These are phyloP conservation scores for Porogramme epimiltina DNA, from an alignment of 1,284 basidiomycete species.

Conservation along the genomic window DNA sequence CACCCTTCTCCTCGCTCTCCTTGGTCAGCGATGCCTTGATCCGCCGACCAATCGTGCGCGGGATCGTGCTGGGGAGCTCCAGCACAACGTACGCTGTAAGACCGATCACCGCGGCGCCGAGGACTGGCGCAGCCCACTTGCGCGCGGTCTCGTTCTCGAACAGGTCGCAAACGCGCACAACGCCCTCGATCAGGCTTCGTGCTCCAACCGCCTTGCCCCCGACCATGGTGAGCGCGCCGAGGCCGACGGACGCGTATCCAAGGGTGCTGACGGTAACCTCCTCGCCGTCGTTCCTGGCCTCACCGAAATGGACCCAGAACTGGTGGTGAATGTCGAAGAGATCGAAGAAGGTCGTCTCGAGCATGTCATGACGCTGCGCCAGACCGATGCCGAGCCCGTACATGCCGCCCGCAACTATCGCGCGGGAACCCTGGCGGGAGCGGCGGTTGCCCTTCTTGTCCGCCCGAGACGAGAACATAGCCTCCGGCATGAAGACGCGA, in stretches of 20 bases:
- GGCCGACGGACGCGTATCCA: conserved; percentile 73
- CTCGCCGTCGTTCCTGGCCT: conserved; percentile 45
- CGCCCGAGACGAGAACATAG: conserved; percentile 83
- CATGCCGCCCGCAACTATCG: conserved; percentile 71
- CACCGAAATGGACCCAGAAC: conserved; percentile 66
- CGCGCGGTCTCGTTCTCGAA: conserved; percentile 82
- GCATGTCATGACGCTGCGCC: conserved; percentile 67
- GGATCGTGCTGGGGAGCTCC: conserved; percentile 90
- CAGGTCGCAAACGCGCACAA: conserved; percentile 76
- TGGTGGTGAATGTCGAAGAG: conserved; percentile 89
- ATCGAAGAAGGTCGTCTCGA: conserved; percentile 78
- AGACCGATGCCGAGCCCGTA: conserved; percentile 79
- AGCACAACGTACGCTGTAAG: conserved; percentile 83
- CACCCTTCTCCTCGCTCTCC: conserved; percentile 39
- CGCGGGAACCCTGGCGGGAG: conserved; percentile 44
- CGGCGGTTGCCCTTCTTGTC: conserved; percentile 50
- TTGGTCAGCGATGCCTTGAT: conserved; percentile 62
- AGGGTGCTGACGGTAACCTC: conserved; percentile 67
- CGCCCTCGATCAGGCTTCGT: conserved; percentile 76
- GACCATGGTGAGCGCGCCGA: conserved; percentile 89
- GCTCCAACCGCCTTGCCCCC: conserved; percentile 81
- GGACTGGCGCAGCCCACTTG: conserved; percentile 86
- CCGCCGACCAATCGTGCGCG: conserved; percentile 87
- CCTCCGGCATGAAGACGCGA: conserved; percentile 91
- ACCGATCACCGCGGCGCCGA: conserved; percentile 79